A percentile compares a stretch with the other conserved stretches of the same genome.
Evolutionary conservation across 192 early-diverging fungal species (phyloP).

Genomic region (Backusella mclennaniae): DNA sequence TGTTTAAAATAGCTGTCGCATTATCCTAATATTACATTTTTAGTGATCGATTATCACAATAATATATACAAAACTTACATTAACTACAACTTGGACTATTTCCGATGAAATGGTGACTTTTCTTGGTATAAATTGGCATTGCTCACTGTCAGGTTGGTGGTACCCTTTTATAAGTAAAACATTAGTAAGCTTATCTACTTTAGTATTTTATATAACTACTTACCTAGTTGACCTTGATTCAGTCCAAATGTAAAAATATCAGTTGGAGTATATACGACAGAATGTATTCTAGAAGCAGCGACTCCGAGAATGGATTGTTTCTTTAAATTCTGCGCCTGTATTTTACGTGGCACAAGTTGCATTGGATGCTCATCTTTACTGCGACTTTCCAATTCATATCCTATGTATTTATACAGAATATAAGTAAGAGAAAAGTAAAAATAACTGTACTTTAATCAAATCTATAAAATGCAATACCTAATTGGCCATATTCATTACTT

Average conservation of each 20-base stretch:
- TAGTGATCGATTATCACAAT: not conserved
- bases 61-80: constrained; percentile 26
- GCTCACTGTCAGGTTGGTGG: constrained; percentile 26
- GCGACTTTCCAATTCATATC: constrained; percentile 21
- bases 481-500: constrained; percentile 63
- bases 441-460: not conserved
- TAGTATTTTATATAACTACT: not conserved
- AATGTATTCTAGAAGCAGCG: constrained; percentile 68
- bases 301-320: constrained; percentile 52
- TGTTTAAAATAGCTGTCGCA: constrained; percentile 62
- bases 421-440: not conserved
- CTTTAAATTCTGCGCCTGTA: constrained; percentile 50
- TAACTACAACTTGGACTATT: constrained; percentile 58
- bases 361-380: constrained; percentile 35
- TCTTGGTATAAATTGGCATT: constrained; percentile 51
- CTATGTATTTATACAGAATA: constrained; percentile 21
- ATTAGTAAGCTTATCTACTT: constrained; percentile 2
- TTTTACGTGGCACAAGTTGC: constrained; percentile 50
- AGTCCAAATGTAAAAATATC: constrained; percentile 66
- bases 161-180: constrained; percentile 8
- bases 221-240: constrained; percentile 74
- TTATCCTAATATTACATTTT: constrained; percentile 39
- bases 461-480: constrained; percentile 37
- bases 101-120: constrained; percentile 55
- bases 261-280: constrained; percentile 57